These are phyloP conservation scores for Ceriops tagal DNA, from an alignment of 345 rosid genomes.

Conservation along the genomic window DNA sequence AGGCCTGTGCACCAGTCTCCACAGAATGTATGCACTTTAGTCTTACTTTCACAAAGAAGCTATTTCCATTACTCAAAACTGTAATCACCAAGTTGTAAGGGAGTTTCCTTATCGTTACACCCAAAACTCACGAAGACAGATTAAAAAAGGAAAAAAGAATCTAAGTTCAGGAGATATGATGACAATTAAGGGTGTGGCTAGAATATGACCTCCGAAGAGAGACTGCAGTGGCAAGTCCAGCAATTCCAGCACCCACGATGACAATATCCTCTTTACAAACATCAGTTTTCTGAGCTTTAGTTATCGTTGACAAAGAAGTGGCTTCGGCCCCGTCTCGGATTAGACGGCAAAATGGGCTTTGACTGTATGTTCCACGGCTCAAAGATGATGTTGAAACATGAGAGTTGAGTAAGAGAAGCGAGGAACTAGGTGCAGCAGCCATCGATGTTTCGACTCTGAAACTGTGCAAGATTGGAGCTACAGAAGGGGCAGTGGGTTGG, in stretches of 20 bases:
- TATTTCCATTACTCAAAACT: too few species aligned
- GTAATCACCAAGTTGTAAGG: too few species aligned
- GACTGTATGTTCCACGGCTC: constrained; percentile 5
- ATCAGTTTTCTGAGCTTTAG: constrained; percentile 30
- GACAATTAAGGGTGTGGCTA: background rate
- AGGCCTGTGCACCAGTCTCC: too few species aligned
- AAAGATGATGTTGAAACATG: constrained; percentile 19
- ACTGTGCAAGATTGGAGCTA: too few species aligned
- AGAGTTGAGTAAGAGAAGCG: constrained; percentile 31
- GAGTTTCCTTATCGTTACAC: too few species aligned
- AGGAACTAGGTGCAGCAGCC: too few species aligned
- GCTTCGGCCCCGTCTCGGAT: constrained; percentile 30
- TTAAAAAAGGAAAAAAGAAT: background rate
- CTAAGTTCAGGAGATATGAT: background rate
- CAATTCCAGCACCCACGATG: constrained; percentile 82
- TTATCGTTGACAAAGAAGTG: constrained; percentile 12
- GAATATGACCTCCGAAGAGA: constrained; percentile 62
- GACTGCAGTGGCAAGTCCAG: constrained; percentile 85
- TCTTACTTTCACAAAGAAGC: too few species aligned
- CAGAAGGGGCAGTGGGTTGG: too few species aligned
- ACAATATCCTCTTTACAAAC: constrained; percentile 53
- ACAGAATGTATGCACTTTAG: too few species aligned
- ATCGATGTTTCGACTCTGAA: too few species aligned
- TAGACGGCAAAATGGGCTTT: constrained; percentile 18
- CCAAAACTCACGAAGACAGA: background rate